Base-by-base conservation (phyloP, 345 rosid genomes). In the Sonneratia caseolaris region DNA sequence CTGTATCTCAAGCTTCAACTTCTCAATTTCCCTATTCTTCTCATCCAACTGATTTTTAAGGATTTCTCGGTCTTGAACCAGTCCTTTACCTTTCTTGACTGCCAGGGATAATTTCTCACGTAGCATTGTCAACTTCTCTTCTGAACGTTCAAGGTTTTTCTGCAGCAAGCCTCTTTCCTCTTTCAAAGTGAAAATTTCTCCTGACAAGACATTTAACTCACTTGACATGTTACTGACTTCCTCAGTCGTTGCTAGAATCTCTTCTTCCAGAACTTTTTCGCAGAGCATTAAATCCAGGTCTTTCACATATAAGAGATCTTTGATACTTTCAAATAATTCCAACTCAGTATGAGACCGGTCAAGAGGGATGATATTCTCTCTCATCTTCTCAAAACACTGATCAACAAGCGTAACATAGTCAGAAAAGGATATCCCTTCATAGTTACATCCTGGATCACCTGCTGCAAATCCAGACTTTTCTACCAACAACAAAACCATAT, bases 51-150 rank as follows among this genome's bases (percentile, higher is more conserved):
- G 81, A 72, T 74, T 73, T 80, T 89, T 93, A 64, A 86, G 72
- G 75, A 88, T 87, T 76, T 91, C 91, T 64, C 85, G 83, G 80
- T 94, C 98, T 82, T 91, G 96, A 71, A 91, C 86, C 77, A 91
- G 77, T 61, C 95, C 95, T 86, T 94, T 91, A 40, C 97, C 96
- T 84, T 91, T 94, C 89, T 91, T 94, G 73, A 91, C 88, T 64
- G 96, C 97, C 89, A 88, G 82, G 65, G 98, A 85, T 73, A 94
- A 84, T 78, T 94, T 93, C 76, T 91, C 96, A 76, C 86, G 83
- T 53, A 91, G 73, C 76, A 91, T 71, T 76, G 88, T 81, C 77
- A 88, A 85, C 83, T 88, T 91, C 82, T 88, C 97, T 76, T 89
- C 97, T 69, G 91, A 85, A 27, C 86, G 89, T 65, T 82, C 91